phyloP scores from a whole-genome alignment of 2,329 filamentous ascomycete genomes.

The Aspergillus tanneri region DNA sequence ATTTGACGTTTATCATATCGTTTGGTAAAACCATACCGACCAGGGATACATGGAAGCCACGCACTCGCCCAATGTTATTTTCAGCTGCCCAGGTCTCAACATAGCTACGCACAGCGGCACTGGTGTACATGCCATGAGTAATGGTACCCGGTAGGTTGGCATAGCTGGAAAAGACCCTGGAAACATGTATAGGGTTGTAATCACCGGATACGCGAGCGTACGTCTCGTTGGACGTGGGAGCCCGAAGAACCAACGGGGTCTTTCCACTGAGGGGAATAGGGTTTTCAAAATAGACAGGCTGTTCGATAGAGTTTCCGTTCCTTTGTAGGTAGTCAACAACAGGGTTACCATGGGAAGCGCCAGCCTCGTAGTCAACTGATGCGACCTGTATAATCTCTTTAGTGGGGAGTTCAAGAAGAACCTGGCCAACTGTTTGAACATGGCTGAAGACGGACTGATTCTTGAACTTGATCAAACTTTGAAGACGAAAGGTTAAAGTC shows the following conservation, averaged over 20 bases:
- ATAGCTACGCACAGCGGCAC: slow-evolving; percentile 88
- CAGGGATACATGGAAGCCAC: slow-evolving; percentile 93
- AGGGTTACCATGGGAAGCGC: slow-evolving; percentile 88
- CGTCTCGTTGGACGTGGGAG: slow-evolving; percentile 93
- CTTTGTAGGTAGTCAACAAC: slow-evolving; percentile 95
- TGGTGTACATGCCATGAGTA: slow-evolving; percentile 99
- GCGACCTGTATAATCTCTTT: slow-evolving; percentile 97
- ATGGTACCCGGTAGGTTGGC: slow-evolving; percentile 95
- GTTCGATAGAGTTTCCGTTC: slow-evolving; percentile 87
- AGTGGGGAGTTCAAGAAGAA: slow-evolving; percentile 88
- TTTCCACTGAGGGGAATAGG: slow-evolving; percentile 92
- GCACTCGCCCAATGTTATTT: slow-evolving; percentile 95
- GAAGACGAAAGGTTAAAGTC: slow-evolving; percentile 92
- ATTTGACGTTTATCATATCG: slow-evolving; percentile 89
- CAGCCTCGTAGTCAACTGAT: slow-evolving; percentile 93
- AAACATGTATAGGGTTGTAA: slow-evolving; percentile 98
- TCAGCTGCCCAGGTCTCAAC: slow-evolving; percentile 99
- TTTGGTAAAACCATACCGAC: slow-evolving; percentile 99
- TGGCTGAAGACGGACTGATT: slow-evolving; percentile 88
- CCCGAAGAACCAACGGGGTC: slow-evolving; percentile 81
- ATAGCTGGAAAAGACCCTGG: slow-evolving; percentile 92
- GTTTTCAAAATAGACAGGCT: slow-evolving; percentile 96
- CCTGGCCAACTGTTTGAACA: slow-evolving; percentile 88
- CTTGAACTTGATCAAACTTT: slow-evolving; percentile 90
- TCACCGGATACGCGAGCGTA: slow-evolving; percentile 97